Percentiles rank a stretch among this genome's conserved stretches.
phyloP scores from a whole-genome alignment of 2,329 filamentous ascomycete species.

The Cladosporium cucumerinum region DNA sequence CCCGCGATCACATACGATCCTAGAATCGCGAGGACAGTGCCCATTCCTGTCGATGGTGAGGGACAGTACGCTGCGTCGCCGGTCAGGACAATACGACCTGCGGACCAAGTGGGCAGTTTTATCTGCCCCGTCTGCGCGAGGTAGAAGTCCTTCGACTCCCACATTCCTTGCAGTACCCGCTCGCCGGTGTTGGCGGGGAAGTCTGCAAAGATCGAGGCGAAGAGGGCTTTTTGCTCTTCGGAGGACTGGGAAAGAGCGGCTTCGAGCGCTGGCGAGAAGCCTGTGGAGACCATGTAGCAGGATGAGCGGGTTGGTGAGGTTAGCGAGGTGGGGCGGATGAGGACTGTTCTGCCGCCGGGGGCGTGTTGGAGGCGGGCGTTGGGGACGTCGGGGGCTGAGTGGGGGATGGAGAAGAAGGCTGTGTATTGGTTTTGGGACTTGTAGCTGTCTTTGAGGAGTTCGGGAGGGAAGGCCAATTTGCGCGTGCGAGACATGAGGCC shows the following conservation, averaged over 20 bases:
- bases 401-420: constrained; percentile 30
- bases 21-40: constrained; percentile 36
- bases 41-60: constrained; percentile 32
- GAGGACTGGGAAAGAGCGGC: not conserved
- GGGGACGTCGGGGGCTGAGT: constrained; percentile 17
- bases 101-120: constrained; percentile 28
- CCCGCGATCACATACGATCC: constrained; percentile 41
- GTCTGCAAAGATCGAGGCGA: constrained; percentile 26
- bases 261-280: not conserved
- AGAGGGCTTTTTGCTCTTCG: constrained; percentile 28
- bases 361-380: constrained; percentile 21
- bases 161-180: constrained; percentile 29
- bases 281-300: constrained; percentile 4
- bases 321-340: constrained; percentile 21
- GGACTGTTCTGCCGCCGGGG: constrained; percentile 20
- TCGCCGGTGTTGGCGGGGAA: constrained; percentile 27
- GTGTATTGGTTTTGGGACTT: constrained; percentile 21
- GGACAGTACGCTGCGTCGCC: constrained; percentile 42
- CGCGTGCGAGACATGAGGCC: constrained; percentile 31
- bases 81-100: constrained; percentile 34
- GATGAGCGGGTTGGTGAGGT: not conserved
- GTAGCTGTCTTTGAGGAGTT: constrained; percentile 21
- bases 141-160: constrained; percentile 32
- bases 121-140: constrained; percentile 31
- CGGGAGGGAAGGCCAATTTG: constrained; percentile 25